Base-by-base conservation (phyloP, 768 basidiomycete genomes). In the Tulasnella sp. region DNA sequence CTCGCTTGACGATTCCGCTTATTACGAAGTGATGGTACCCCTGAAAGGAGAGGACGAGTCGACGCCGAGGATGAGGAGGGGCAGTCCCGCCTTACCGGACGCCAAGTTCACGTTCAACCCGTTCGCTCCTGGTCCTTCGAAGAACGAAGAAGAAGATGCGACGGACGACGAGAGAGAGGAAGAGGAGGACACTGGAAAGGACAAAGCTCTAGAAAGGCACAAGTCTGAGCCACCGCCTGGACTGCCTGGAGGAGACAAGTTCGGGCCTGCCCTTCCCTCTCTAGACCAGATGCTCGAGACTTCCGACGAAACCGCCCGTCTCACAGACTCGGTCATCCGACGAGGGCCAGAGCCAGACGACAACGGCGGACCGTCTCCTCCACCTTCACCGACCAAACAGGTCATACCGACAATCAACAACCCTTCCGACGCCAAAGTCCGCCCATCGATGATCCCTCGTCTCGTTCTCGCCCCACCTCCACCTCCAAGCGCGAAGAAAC, bases 21-120 rank as follows among this genome's bases (percentile, higher is more conserved):
- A 52, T 52, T 52, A 19, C 47, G 47, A 52, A 22, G 2, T 52
- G 47, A 26, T 52, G 47, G 47, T 52, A 19, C 47, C 47, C n/a
- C n/a, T 52, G 47, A 52, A 52, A 52, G 47, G 47, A 9, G 52
- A 59, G 26, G 52, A 59, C 26, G 52, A 59, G 26, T 29, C 22
- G 3, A 59, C 52, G 8, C 52, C 52, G 26, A 59, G 52, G 26
- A 9, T 29, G 6, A 29, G 52, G 9, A 59, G 8, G 9, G 52
- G 52, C 11, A 59, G 52, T 59, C 52, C 52, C 5, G 52, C 22
- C 14, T 29, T 59, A 11, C 52, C 52, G 52, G 29, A 39, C 29
- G 62, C 71, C n/a, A 62, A 70, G 37, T 70, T 70, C 36, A 72
- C 71, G 35, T 63, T 72, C 37, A 72, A 72, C 35, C 71, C 71